A percentile compares a stretch with the other conserved stretches of the same genome.
phyloP scores from a whole-genome alignment of 1,284 basidiomycete genomes.

The Mycosarcoma mackinlayi region DNA sequence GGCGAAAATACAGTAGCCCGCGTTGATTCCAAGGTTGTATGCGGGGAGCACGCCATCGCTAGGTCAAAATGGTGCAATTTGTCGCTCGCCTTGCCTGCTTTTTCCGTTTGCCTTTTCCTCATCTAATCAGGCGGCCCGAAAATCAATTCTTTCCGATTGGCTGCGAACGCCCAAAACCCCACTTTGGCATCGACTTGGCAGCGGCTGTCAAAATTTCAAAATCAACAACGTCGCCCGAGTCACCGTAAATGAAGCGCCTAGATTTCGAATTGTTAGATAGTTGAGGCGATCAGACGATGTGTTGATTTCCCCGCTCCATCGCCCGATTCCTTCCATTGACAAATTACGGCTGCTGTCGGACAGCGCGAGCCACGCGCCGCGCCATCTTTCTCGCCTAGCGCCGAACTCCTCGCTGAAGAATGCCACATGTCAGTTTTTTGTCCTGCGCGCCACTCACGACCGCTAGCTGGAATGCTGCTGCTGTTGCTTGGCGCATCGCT shows the following conservation, averaged over 20 bases:
- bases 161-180: too few species aligned
- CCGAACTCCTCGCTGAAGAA: conserved; percentile 16
- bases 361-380: conserved; percentile 10
- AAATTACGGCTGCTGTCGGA: too few species aligned
- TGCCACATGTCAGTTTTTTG: conserved; percentile 12
- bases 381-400: conserved; percentile 20
- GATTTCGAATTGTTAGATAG: too few species aligned
- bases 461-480: too few species aligned
- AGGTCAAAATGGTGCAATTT: conserved; percentile 31
- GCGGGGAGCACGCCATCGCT: conserved; percentile 40
- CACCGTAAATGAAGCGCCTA: too few species aligned
- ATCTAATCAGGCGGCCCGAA: conserved; percentile 27
- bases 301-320: too few species aligned
- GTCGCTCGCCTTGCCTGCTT: conserved; percentile 21
- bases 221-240: too few species aligned
- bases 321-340: background rate
- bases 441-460: background rate
- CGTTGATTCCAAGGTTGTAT: too few species aligned
- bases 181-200: too few species aligned
- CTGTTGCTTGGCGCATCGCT: too few species aligned
- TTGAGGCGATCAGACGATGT: too few species aligned
- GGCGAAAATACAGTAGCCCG: too few species aligned
- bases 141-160: conserved; percentile 29
- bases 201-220: background rate
- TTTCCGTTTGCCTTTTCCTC: conserved; percentile 4